These are phyloP conservation scores for Hortaea sp. DNA, from an alignment of 2,329 filamentous ascomycete genomes.

Conservation along the genomic window DNA sequence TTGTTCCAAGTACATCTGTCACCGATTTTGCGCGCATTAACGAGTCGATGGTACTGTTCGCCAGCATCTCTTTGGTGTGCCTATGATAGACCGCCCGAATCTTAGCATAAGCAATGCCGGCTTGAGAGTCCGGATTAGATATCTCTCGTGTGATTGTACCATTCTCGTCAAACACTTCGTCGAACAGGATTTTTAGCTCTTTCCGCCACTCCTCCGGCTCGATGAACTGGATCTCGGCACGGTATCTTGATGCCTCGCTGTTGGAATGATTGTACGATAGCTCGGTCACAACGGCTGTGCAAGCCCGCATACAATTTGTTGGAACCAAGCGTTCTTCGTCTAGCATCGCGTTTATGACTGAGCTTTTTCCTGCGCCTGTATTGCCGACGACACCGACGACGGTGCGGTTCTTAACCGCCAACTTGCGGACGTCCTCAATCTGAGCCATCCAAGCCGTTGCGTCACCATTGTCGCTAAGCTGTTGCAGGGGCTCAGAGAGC, in stretches of 20 bases:
- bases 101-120: slow-evolving; percentile 41
- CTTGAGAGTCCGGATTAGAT: slow-evolving; percentile 36
- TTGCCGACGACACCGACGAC: slow-evolving; percentile 52
- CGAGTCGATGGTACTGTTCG: slow-evolving; percentile 25
- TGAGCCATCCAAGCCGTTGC: slow-evolving; percentile 31
- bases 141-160: slow-evolving; percentile 31
- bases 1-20: slow-evolving; percentile 37
- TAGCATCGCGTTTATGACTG: slow-evolving; percentile 53
- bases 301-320: slow-evolving; percentile 51
- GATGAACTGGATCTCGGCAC: slow-evolving; percentile 51
- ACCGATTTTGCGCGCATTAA: slow-evolving; percentile 36
- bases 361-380: slow-evolving; percentile 53
- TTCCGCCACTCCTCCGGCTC: slow-evolving; percentile 40
- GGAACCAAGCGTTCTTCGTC: slow-evolving; percentile 49
- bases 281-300: slow-evolving; percentile 52
- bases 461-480: slow-evolving; percentile 19
- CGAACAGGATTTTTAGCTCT: slow-evolving; percentile 41
- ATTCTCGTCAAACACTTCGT: slow-evolving; percentile 36
- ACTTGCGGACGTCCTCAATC: slow-evolving; percentile 33
- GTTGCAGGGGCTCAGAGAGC: slow-evolving; percentile 24
- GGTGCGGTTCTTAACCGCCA: slow-evolving; percentile 31
- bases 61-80: slow-evolving; percentile 31
- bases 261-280: slow-evolving; percentile 48
- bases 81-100: slow-evolving; percentile 40
- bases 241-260: slow-evolving; percentile 42